These are phyloP conservation scores for Phanerochaete sordida DNA, from an alignment of 768 basidiomycete genomes.

Conservation along the genomic window DNA sequence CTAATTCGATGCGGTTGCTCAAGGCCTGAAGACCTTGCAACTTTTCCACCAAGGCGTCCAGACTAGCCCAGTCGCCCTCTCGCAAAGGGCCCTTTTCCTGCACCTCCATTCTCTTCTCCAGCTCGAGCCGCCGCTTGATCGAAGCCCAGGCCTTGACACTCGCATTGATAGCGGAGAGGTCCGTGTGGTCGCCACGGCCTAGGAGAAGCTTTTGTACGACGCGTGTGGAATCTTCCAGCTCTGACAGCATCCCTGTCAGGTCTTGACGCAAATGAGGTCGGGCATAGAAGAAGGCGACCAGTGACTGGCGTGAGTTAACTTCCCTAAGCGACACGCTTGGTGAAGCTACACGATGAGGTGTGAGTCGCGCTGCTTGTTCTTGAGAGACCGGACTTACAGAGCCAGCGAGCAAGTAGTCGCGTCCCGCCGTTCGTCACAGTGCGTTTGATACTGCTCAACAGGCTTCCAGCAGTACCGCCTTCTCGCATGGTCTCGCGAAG, in stretches of 20 bases:
- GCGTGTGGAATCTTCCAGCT: constrained; percentile 68
- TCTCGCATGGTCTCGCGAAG: constrained; percentile 73
- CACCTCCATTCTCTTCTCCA: constrained; percentile 55
- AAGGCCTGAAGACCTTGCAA: constrained; percentile 51
- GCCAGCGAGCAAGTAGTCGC: constrained; percentile 68
- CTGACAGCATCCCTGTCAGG: constrained; percentile 48
- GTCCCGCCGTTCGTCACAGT: constrained; percentile 78
- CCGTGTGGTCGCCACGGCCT: constrained; percentile 60
- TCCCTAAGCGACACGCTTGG: constrained; percentile 75
- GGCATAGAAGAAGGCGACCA: constrained; percentile 67
- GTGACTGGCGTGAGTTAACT: constrained; percentile 70
- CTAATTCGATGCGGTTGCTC: constrained; percentile 51
- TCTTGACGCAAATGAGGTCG: constrained; percentile 65
- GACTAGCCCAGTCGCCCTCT: constrained; percentile 49
- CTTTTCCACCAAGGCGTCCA: constrained; percentile 50
- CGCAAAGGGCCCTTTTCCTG: constrained; percentile 21
- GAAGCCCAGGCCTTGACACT: constrained; percentile 59
- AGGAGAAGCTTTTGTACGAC: constrained; percentile 75
- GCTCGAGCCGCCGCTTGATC: constrained; percentile 46
- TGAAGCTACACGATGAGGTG: constrained; percentile 50
- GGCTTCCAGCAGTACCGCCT: constrained; percentile 68
- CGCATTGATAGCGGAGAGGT: constrained; percentile 60
- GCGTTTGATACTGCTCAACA: constrained; percentile 70
- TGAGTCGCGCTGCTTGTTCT: too few species aligned
- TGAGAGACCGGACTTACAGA: constrained; percentile 53